Base-by-base conservation (phyloP, 2,329 filamentous ascomycete genomes). In the Nigrograna mackinnonii region DNA sequence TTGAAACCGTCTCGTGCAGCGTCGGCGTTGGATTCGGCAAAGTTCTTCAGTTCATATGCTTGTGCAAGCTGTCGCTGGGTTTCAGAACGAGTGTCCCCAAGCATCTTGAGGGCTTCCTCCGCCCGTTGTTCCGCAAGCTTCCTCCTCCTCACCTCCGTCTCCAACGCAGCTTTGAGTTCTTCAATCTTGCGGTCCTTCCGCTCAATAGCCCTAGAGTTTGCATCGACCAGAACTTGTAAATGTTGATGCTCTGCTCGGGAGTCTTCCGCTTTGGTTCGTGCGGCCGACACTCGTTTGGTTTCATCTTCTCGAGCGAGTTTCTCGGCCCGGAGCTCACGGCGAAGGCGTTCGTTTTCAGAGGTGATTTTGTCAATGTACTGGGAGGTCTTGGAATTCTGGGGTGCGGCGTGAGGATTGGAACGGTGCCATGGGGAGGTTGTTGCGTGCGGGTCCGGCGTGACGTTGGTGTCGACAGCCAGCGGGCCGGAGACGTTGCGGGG, bases 321-420 rank as follows among this genome's bases (percentile, higher is more conserved):
- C 46, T 74, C 69, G 3, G 69, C 65, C 22, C 66, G 68, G 32
- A 76, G 58, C 50, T 92, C 87, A 39, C 87, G 80, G 56, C 87
- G 87, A 34, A 92, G 74, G 30, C 84, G 79, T 59, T 92, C 88
- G 54, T 91, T 91, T 62, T 92, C 88, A 39, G 85, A 84, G 61
- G 90, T 88, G 40, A 94, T 79, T 60, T 84, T 83, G 69, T 94
- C 89, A 66, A 94, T 92, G 49, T 66, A 67, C 24, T 68, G 64
- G 4, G 61, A 66, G 1, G 65, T 67, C 38, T 68, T 68, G 13
- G 61, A 62, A 42, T 62, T 61, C 20, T 44, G 44, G 7, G 57
- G 57, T 7, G 61, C 50, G 7, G 55, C 43, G 38, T 57, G 50
- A 17, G 58, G 56, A 39, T 61, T 62, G 17, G 57, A 50, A 16